These are phyloP conservation scores for Chenopodium album DNA, from an alignment of 148 eudicot species.

Conservation along the genomic window DNA sequence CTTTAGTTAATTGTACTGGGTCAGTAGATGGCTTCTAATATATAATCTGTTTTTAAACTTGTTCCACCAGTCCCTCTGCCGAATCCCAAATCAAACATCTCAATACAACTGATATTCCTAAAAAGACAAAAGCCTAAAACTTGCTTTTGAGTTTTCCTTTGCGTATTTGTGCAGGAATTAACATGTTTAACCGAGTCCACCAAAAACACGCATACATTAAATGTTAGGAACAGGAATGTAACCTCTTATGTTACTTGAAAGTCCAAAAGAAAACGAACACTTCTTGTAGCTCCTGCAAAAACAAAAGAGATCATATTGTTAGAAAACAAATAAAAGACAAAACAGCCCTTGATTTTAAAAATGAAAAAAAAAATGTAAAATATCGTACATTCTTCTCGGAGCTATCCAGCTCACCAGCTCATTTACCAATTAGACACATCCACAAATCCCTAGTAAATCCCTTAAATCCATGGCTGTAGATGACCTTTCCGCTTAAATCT, in stretches of 20 bases:
- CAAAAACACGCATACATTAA: conserved; percentile 24
- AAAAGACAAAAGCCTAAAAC: conserved; percentile 21
- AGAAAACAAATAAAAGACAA: conserved; percentile 28
- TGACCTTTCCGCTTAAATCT: conserved; percentile 21
- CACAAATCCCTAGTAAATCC: conserved; percentile 46
- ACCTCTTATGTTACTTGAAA: conserved; percentile 36
- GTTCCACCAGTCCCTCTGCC: neutral
- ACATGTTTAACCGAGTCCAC: conserved; percentile 18
- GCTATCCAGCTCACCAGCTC: conserved; percentile 47
- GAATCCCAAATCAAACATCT: neutral
- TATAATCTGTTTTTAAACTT: neutral
- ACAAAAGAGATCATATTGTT: conserved; percentile 11
- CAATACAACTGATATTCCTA: conserved; percentile 20
- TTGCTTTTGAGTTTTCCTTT: conserved; percentile 9
- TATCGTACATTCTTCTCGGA: conserved; percentile 38
- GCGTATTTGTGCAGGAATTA: conserved; percentile 12
- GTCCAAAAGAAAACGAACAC: conserved; percentile 28
- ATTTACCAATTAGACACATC: conserved; percentile 38
- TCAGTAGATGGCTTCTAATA: neutral
- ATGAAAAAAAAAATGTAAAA: neutral
- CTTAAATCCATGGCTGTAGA: conserved; percentile 38
- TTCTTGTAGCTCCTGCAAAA: conserved; percentile 30
- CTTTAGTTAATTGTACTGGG: conserved; percentile 9
- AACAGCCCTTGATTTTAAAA: neutral
- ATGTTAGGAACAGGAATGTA: conserved; percentile 32